phyloP scores from a whole-genome alignment of 2,329 filamentous ascomycete genomes.

The Apiospora kogelbergensis region DNA sequence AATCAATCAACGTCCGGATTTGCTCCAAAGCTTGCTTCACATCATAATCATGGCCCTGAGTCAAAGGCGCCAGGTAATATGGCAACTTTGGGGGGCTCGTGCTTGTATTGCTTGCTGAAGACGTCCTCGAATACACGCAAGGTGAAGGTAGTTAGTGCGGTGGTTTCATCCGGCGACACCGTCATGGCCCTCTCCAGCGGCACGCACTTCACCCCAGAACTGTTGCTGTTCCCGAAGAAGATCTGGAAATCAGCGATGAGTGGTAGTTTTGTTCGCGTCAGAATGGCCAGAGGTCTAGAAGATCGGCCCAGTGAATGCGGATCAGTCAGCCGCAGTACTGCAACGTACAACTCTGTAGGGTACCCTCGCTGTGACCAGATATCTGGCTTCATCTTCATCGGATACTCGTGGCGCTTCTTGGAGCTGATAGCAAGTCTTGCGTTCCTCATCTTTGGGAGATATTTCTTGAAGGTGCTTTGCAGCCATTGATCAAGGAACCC shows the following conservation, averaged over 20 bases:
- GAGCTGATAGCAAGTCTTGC: constrained; percentile 78
- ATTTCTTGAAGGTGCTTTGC: constrained; percentile 69
- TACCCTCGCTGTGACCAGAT: constrained; percentile 61
- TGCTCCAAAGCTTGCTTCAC: constrained; percentile 19
- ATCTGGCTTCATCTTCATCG: constrained; percentile 75
- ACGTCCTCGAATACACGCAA: constrained; percentile 76
- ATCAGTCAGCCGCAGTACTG: constrained; percentile 57
- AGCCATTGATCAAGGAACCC: constrained; percentile 73
- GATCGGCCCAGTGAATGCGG: constrained; percentile 56
- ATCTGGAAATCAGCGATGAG: constrained; percentile 67
- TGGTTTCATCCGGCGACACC: constrained; percentile 44
- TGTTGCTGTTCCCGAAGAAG: constrained; percentile 65
- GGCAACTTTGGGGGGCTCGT: constrained; percentile 62
- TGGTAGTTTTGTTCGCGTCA: constrained; percentile 69
- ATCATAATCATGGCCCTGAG: constrained; percentile 26
- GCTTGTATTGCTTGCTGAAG: constrained; percentile 83
- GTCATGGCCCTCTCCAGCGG: constrained; percentile 44
- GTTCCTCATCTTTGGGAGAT: constrained; percentile 81
- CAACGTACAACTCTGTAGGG: constrained; percentile 59
- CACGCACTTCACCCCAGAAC: constrained; percentile 56
- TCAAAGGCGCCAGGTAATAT: constrained; percentile 76
- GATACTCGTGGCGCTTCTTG: constrained; percentile 72
- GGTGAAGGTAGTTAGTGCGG: constrained; percentile 69
- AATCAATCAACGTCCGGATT: constrained; percentile 53
- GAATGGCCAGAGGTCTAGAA: constrained; percentile 65